Percentiles rank a stretch among this genome's conserved stretches.
Evolutionary conservation across 257 asterid genomes (phyloP).

Genomic region (Agastache rugosa): DNA sequence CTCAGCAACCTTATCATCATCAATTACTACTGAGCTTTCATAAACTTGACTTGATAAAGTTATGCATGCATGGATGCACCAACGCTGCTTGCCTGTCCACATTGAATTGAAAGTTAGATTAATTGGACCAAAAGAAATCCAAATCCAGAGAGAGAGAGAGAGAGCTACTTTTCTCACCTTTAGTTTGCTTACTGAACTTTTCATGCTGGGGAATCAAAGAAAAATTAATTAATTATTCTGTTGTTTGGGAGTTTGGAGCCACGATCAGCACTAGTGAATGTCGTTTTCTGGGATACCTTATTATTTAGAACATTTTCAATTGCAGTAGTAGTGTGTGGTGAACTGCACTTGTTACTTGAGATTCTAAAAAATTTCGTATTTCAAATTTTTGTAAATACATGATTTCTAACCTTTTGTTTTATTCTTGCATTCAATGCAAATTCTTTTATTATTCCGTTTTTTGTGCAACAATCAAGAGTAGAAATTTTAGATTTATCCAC

Average conservation of each 20-base stretch:
- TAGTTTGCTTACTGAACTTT: neutral
- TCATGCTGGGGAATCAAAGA: neutral
- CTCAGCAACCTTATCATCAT: neutral
- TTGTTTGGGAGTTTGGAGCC: conserved; percentile 1
- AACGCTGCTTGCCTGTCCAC: neutral
- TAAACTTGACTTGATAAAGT: neutral
- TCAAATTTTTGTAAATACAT: too few species aligned
- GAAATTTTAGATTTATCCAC: too few species aligned
- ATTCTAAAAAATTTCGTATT: too few species aligned
- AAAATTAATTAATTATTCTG: neutral
- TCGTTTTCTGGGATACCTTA: neutral
- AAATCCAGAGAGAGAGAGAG: neutral
- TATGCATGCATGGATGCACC: neutral
- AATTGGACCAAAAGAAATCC: neutral
- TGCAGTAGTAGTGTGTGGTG: too few species aligned
- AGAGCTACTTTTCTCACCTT: neutral
- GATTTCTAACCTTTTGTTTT: too few species aligned
- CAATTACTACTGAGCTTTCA: neutral
- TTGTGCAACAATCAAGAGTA: too few species aligned
- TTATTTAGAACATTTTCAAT: neutral
- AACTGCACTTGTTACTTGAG: too few species aligned
- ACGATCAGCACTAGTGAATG: neutral
- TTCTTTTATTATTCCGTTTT: too few species aligned
- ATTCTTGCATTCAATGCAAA: too few species aligned
- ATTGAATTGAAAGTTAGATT: neutral